A percentile compares a stretch with the other conserved stretches of the same genome.
phyloP scores from a whole-genome alignment of 768 basidiomycete genomes.

The Tephrocybe sp. region DNA sequence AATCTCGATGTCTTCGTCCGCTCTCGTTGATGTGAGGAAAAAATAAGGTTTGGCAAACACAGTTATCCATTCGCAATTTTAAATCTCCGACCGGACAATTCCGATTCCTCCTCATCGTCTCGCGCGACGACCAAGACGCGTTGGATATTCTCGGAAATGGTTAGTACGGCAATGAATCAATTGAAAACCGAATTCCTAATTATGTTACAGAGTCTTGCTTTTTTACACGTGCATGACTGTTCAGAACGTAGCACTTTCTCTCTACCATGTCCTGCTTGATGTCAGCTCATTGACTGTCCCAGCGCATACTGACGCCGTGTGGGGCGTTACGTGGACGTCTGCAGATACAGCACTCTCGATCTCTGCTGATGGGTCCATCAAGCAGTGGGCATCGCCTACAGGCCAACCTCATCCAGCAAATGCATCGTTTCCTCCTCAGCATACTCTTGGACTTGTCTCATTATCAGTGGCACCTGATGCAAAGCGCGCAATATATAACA shows the following conservation, averaged over 20 bases:
- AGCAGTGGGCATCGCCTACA: constrained; percentile 66
- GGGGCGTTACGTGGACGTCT: constrained; percentile 74
- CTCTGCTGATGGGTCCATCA: constrained; percentile 76
- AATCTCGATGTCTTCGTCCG: constrained; percentile 83
- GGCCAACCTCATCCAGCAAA: constrained; percentile 57
- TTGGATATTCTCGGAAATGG: constrained; percentile 26
- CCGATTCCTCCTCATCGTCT: constrained; percentile 30
- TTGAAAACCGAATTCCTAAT: not conserved
- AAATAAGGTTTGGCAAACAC: constrained; percentile 45
- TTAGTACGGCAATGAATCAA: constrained; percentile 14
- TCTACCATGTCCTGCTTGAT: constrained; percentile 24
- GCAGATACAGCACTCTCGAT: constrained; percentile 64
- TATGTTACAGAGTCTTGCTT: constrained; percentile 59
- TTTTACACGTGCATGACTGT: constrained; percentile 69
- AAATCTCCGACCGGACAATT: constrained; percentile 50
- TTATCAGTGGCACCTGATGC: constrained; percentile 72
- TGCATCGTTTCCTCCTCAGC: constrained; percentile 55
- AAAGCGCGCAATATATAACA: constrained; percentile 67
- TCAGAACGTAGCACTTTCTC: constrained; percentile 59
- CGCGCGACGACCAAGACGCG: constrained; percentile 25
- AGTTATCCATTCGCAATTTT: constrained; percentile 34
- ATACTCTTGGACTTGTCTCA: constrained; percentile 84
- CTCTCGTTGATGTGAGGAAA: constrained; percentile 87
- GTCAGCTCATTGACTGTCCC: constrained; percentile 31
- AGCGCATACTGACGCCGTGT: constrained; percentile 81